These are phyloP conservation scores for Perkinsus chesapeaki DNA, from an alignment of 169 alveolate species.

Conservation along the genomic window DNA sequence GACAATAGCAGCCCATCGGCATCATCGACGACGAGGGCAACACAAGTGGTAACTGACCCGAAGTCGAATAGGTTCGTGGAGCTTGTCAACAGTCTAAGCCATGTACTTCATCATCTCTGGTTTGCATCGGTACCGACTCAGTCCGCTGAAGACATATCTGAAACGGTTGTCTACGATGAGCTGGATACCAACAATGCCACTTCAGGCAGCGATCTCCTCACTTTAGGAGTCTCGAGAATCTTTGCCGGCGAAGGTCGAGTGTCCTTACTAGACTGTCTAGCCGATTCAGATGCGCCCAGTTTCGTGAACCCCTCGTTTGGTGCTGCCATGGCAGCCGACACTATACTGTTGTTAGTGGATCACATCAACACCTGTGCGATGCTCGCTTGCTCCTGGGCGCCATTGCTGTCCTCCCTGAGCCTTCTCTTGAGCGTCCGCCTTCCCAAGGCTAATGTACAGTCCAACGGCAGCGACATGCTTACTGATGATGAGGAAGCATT, in stretches of 20 bases:
- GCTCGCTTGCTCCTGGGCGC: background rate
- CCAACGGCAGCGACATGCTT: background rate
- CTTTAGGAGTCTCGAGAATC: background rate
- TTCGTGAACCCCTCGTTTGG: background rate
- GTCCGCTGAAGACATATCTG: background rate
- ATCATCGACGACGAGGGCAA: background rate
- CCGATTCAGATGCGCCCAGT: background rate
- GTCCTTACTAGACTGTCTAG: background rate
- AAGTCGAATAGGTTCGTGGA: background rate
- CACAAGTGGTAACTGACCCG: background rate
- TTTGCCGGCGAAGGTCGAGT: background rate
- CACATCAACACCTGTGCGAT: background rate
- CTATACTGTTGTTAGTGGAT: background rate
- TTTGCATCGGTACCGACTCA: background rate
- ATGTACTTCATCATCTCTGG: background rate
- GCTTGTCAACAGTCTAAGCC: background rate
- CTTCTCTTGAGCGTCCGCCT: background rate
- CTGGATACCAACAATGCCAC: background rate
- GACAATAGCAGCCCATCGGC: background rate
- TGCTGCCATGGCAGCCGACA: background rate
- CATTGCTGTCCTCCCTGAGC: background rate
- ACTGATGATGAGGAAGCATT: background rate
- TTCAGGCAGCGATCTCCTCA: background rate
- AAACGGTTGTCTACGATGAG: background rate
- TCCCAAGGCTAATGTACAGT: background rate